Conservation (phyloP, 345 rosid species). For the Salix arbutifolia region DNA sequence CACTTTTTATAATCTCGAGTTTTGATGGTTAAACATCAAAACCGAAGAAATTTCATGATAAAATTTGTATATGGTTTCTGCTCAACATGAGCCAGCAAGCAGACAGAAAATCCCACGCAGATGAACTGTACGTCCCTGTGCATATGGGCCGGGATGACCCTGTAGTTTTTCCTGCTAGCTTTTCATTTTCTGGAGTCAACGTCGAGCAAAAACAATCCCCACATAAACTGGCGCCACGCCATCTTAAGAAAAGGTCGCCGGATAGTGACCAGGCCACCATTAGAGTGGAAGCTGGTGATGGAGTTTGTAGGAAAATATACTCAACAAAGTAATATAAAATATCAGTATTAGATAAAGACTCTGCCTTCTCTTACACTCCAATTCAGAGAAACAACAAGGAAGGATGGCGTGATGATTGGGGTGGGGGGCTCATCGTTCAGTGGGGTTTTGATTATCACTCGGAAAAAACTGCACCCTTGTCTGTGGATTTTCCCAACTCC, state of each 20-base stretch:
- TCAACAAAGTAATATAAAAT: background rate
- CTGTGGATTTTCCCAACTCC: background rate
- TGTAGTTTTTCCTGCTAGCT: too few species aligned
- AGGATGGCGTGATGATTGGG: too few species aligned
- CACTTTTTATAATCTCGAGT: too few species aligned
- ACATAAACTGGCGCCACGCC: constrained; percentile 5
- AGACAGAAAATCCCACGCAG: too few species aligned
- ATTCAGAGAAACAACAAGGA: background rate
- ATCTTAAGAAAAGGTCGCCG: background rate
- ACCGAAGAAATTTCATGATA: too few species aligned
- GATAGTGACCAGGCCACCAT: background rate
- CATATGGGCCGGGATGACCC: too few species aligned
- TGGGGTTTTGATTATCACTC: background rate
- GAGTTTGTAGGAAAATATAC: background rate
- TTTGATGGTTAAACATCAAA: too few species aligned
- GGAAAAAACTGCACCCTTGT: background rate
- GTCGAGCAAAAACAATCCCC: background rate
- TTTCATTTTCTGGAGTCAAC: background rate
- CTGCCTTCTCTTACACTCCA: background rate
- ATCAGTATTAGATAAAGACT: background rate
- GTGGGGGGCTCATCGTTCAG: constrained; percentile 1
- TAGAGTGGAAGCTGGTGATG: background rate
- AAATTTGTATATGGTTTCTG: too few species aligned
- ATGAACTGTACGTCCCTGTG: too few species aligned
- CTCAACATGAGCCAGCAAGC: too few species aligned